phyloP scores from a whole-genome alignment of 768 basidiomycete species.

The Pilatotrama ljubarskyi region DNA sequence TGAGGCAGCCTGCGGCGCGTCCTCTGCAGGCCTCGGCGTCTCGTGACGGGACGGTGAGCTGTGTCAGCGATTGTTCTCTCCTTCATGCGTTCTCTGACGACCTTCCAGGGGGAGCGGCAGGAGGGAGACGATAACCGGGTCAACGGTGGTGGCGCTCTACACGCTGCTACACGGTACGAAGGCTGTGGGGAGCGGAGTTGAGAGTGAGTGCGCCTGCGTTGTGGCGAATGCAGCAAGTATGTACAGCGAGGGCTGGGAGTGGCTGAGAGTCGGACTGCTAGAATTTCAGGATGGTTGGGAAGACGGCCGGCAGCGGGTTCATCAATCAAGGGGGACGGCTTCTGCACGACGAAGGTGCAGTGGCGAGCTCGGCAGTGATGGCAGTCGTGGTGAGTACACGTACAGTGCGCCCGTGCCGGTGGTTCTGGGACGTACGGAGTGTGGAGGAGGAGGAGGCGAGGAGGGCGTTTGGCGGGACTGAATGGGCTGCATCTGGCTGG shows the following conservation, averaged over 20 bases:
- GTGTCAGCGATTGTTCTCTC: constrained; percentile 16
- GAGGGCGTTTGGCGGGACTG: constrained; percentile 1
- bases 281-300: constrained; percentile 3
- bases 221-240: neutral
- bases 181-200: constrained; percentile 11
- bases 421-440: constrained; percentile 19
- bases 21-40: constrained; percentile 9
- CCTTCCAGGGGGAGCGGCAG: neutral
- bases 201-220: neutral
- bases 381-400: constrained; percentile 15
- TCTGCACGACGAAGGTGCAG: neutral
- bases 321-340: constrained; percentile 8
- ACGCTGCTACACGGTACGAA: constrained; percentile 4
- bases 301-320: constrained; percentile 6
- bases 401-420: constrained; percentile 15
- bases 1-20: constrained; percentile 20
- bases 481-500: constrained; percentile 4
- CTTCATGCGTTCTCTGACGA: neutral
- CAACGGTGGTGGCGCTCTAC: constrained; percentile 17
- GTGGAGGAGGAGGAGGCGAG: constrained; percentile 8
- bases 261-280: neutral
- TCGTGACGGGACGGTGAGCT: constrained; percentile 18
- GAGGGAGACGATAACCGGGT: constrained; percentile 13
- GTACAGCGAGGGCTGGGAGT: too few species aligned
- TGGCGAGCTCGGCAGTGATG: constrained; percentile 16